phyloP scores from a whole-genome alignment of 2,329 filamentous ascomycete species.

The Aspergillus aculeatinus region DNA sequence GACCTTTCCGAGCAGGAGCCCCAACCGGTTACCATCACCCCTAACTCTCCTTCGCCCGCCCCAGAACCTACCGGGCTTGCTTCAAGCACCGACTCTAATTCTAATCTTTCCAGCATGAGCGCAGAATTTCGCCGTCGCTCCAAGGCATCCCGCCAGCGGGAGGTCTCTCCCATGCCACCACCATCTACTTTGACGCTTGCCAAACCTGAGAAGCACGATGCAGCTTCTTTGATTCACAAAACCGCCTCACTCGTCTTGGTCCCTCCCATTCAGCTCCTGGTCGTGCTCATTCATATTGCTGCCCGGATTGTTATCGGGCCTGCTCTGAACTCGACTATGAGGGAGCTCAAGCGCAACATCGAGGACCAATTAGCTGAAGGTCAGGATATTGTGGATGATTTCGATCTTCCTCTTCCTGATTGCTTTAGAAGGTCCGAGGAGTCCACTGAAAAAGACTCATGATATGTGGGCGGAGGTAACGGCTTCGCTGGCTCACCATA shows the following conservation, averaged over 20 bases:
- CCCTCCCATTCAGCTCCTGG: slow-evolving; percentile 75
- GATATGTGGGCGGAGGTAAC: not conserved
- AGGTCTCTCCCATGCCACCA: slow-evolving; percentile 66
- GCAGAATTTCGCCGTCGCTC: slow-evolving; percentile 53
- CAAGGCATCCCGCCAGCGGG: slow-evolving; percentile 56
- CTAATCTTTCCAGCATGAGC: slow-evolving; percentile 33
- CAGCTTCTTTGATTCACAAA: slow-evolving; percentile 69
- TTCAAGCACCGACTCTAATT: slow-evolving; percentile 30
- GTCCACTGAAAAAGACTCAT: slow-evolving; percentile 8
- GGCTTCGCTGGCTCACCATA: not conserved
- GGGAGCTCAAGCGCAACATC: slow-evolving; percentile 18
- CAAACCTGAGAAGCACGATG: slow-evolving; percentile 52
- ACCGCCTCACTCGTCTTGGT: slow-evolving; percentile 74
- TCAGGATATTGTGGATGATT: slow-evolving; percentile 39
- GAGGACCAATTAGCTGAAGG: slow-evolving; percentile 17
- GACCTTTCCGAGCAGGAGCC: slow-evolving; percentile 11
- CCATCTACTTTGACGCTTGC: slow-evolving; percentile 62
- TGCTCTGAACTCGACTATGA: slow-evolving; percentile 21
- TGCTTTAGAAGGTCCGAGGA: slow-evolving; percentile 9
- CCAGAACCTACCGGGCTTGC: slow-evolving; percentile 11
- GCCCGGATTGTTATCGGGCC: slow-evolving; percentile 62
- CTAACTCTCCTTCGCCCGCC: slow-evolving; percentile 3
- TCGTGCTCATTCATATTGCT: slow-evolving; percentile 78
- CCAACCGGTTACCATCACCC: not conserved
- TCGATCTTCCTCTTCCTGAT: slow-evolving; percentile 38